Conservation (phyloP, 2,329 filamentous ascomycete genomes). For the Ophiocordyceps camponoti-floridani region DNA sequence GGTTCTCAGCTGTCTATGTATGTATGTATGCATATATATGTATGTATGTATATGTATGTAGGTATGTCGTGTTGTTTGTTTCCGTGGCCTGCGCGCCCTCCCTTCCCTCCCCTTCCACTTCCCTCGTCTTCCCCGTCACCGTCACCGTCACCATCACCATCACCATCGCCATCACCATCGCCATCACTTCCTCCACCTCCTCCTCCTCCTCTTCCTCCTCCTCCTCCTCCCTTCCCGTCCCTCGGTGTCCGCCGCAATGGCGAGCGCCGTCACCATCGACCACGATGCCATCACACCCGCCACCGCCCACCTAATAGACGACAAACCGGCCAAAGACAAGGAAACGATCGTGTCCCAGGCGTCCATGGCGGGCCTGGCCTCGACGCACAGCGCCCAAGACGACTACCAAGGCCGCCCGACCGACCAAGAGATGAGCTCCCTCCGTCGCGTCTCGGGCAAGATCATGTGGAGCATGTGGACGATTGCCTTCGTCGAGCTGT, state of each 20-base stretch:
- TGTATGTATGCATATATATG: background rate
- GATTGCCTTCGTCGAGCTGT: constrained; percentile 55
- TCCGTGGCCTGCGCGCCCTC: background rate
- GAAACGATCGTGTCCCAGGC: constrained; percentile 3
- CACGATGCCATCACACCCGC: constrained; percentile 16
- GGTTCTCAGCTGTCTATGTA: background rate
- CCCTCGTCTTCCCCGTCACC: background rate
- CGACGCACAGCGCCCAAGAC: constrained; percentile 7
- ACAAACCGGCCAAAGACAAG: constrained; percentile 11
- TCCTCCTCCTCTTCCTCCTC: background rate
- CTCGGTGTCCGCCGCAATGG: constrained; percentile 10
- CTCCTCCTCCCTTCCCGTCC: background rate
- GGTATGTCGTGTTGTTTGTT: background rate
- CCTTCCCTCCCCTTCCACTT: background rate
- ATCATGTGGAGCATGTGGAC: constrained; percentile 50
- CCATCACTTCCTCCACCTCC: background rate
- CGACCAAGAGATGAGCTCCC: constrained; percentile 40
- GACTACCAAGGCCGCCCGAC: constrained; percentile 29
- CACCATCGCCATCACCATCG: background rate
- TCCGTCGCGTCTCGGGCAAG: constrained; percentile 44
- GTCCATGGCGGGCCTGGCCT: constrained; percentile 4
- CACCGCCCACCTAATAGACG: constrained; percentile 13
- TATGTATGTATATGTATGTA: background rate
- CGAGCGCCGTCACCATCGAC: constrained; percentile 16
- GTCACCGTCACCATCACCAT: background rate